Evolutionary conservation across 2,329 filamentous ascomycete species (phyloP).

Genomic region (Fusarium sp.): DNA sequence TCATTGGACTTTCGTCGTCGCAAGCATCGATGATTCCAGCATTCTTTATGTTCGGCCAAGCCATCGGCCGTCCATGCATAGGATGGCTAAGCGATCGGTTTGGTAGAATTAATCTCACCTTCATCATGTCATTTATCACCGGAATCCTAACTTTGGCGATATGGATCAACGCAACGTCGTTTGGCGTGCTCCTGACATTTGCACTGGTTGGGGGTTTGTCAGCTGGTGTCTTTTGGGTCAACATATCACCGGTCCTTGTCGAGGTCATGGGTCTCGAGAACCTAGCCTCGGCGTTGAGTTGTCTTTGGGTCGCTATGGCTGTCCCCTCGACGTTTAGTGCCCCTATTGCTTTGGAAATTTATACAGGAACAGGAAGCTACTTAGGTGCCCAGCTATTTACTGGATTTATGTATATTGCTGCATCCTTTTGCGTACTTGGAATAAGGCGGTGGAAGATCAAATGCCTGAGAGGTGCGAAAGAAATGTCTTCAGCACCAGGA

Average conservation of each 20-base stretch:
- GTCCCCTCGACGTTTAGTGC: conserved; percentile 20
- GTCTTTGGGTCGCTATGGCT: conserved; percentile 20
- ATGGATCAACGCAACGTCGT: conserved; percentile 19
- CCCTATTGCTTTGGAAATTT: conserved; percentile 23
- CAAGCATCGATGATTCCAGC: conserved; percentile 72
- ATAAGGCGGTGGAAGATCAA: not conserved
- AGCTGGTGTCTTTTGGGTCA: conserved; percentile 24
- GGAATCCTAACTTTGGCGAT: conserved; percentile 1
- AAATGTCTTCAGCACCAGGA: fast-evolving
- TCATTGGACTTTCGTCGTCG: conserved; percentile 66
- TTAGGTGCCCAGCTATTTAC: conserved; percentile 25
- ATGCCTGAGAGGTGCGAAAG: not conserved
- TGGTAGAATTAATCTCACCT: conserved; percentile 72
- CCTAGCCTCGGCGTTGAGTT: conserved; percentile 16
- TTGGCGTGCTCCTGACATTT: conserved; percentile 18
- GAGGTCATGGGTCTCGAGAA: conserved; percentile 17
- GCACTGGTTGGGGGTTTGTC: not conserved
- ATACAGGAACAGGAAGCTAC: conserved; percentile 12
- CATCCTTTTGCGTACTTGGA: not conserved
- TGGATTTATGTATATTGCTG: conserved; percentile 9
- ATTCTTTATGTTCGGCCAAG: conserved; percentile 70
- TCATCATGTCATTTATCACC: conserved; percentile 54
- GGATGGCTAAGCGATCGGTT: conserved; percentile 55
- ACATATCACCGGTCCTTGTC: conserved; percentile 5
- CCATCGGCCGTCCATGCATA: not conserved